Evolutionary conservation across 768 basidiomycete species (phyloP).

Genomic region (Hygrocybe coccinea): DNA sequence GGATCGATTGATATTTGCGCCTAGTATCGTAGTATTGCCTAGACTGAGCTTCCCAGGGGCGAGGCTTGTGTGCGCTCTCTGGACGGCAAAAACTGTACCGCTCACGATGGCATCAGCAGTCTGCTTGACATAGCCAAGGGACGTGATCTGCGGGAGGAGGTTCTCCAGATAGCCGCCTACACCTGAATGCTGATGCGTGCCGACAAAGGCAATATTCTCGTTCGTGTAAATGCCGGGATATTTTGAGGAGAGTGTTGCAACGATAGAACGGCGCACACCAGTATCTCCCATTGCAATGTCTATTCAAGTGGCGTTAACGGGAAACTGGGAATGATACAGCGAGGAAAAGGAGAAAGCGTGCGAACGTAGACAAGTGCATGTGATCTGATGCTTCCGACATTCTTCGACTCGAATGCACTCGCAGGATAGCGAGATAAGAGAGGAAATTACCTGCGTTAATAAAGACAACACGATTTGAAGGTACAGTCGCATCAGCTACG

Average conservation of each 20-base stretch:
- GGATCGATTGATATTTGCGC: conserved; percentile 69
- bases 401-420: too few relatives aligned
- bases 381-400: too few relatives aligned
- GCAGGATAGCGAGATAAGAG: neutral
- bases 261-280: conserved; percentile 65
- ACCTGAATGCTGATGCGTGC: conserved; percentile 73
- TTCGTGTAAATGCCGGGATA: conserved; percentile 64
- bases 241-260: conserved; percentile 48
- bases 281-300: conserved; percentile 83
- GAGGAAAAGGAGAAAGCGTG: too few relatives aligned
- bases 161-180: conserved; percentile 79
- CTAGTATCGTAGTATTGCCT: conserved; percentile 64
- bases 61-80: conserved; percentile 60
- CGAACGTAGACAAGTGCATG: too few relatives aligned
- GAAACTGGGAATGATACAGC: neutral
- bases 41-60: conserved; percentile 54
- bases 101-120: conserved; percentile 68
- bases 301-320: conserved; percentile 20
- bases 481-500: conserved; percentile 53
- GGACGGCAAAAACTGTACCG: conserved; percentile 65
- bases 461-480: conserved; percentile 62
- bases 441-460: conserved; percentile 60
- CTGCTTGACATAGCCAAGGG: conserved; percentile 67
- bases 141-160: conserved; percentile 70
- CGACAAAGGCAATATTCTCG: conserved; percentile 69